Evolutionary conservation across 306 rosid genomes (phyloP).

Genomic region (Oxytropis ochrocephala): DNA sequence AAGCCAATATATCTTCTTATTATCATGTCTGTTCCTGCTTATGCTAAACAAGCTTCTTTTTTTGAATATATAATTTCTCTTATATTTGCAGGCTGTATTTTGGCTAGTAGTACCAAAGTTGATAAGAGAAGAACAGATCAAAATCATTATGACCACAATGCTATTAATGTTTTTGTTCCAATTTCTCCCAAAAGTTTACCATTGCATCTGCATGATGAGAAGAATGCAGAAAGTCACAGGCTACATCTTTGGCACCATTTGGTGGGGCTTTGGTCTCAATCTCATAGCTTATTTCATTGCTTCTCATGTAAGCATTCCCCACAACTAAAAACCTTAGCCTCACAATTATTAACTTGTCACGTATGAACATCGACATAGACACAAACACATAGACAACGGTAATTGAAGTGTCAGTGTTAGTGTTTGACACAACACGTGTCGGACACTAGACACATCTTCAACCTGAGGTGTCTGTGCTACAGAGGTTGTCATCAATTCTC

Average conservation of each 20-base stretch:
- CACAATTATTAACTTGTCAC: not conserved
- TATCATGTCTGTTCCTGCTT: no score
- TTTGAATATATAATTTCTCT: not conserved
- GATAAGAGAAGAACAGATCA: constrained; percentile 84
- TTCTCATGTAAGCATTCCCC: constrained; percentile 66
- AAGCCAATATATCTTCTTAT: no score
- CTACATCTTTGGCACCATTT: constrained; percentile 93
- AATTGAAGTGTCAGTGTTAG: no score
- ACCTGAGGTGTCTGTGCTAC: no score
- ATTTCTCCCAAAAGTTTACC: constrained; percentile 95
- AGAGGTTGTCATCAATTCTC: not conserved
- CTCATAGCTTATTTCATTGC: constrained; percentile 98
- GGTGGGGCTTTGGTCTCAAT: constrained; percentile 99
- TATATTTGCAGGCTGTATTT: constrained; percentile 68
- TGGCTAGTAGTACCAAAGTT: constrained; percentile 82
- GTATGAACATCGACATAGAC: no score
- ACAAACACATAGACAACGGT: no score
- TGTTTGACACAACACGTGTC: no score
- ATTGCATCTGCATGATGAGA: constrained; percentile 84
- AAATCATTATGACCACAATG: constrained; percentile 84
- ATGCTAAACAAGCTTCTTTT: not conserved
- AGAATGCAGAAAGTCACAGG: constrained; percentile 98
- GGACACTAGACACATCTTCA: no score
- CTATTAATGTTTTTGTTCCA: constrained; percentile 80
- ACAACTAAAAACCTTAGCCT: not conserved